Evolutionary conservation across 2,329 filamentous ascomycete species (phyloP), one percentile per base, ranked within the genome.

Genomic region (Diaporthe aspalathi): DNA sequence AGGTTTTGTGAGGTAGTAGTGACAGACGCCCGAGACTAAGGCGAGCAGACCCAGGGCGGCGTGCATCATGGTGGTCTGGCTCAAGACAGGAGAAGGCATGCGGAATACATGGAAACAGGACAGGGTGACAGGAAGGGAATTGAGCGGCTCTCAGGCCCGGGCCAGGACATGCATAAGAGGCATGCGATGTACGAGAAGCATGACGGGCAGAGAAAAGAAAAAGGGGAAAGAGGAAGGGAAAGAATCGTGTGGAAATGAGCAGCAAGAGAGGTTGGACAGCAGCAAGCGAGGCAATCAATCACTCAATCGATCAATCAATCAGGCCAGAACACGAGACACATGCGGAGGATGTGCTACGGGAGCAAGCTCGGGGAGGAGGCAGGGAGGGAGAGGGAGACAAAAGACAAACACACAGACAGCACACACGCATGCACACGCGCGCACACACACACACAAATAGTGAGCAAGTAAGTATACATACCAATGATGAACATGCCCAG

Each of bases 401-500:
- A 63, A 52, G 9, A 67, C 68, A 60, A 27, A 50, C 38, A 53
- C 45, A 67, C 22, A 49, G 20, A 50, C 14, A 16, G n/a, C 35
- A 63, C 20, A 38, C 11, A 40, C 32, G 32, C 32, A 38, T 2
- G 35, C 27, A 56, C 22, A 50, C 17, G 27, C 5, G 11, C 45
- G 9, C 45, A 12, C 47, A 49, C 20, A n/a, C n/a, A 49, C 20
- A 50, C 47, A 50, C 47, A 50, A 3, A 24, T 24, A 24, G 11
- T 14, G 9, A 50, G 47, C 12, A n/a, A 50, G 47, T 12, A 22
- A 50, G n/a, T 24, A 14, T 11, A 57, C 69, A 49, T 82, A 92
- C 90, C 91, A 73, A 93, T 89, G 65, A 93, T 93, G 76, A 93
- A 91, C 91, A 93, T 93, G 76, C 91, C 91, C 76, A 93, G 77